Percentiles rank a stretch among this genome's conserved stretches.
phyloP scores from a whole-genome alignment of 352 stramenopile genomes.

The Phytophthora tentaculata region DNA sequence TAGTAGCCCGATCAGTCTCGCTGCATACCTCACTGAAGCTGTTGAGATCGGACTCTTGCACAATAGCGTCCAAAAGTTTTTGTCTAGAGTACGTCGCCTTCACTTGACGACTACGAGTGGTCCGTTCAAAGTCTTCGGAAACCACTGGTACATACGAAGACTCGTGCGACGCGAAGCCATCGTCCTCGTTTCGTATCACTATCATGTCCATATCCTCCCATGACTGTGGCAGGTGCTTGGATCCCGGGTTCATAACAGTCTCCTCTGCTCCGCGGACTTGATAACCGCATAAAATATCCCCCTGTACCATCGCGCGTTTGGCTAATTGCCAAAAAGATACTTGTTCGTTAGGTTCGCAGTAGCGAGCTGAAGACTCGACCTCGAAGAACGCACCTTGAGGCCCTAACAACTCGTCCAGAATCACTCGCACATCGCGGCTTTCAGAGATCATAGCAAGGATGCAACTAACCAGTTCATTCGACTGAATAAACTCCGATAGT shows the following conservation, averaged over 20 bases:
- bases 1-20: slow-evolving; percentile 33
- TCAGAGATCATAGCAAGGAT: slow-evolving; percentile 90
- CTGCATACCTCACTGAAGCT: slow-evolving; percentile 37
- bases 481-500: slow-evolving; percentile 89
- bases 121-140: slow-evolving; percentile 61
- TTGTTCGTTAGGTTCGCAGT: slow-evolving; percentile 53
- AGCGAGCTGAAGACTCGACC: slow-evolving; percentile 62
- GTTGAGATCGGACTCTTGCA: slow-evolving; percentile 55
- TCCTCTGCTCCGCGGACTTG: slow-evolving; percentile 51
- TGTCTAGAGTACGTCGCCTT: slow-evolving; percentile 60
- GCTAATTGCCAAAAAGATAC: slow-evolving; percentile 85
- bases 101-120: slow-evolving; percentile 45
- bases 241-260: slow-evolving; percentile 71
- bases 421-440: slow-evolving; percentile 80
- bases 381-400: slow-evolving; percentile 76
- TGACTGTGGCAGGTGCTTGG: slow-evolving; percentile 46
- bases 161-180: slow-evolving; percentile 29
- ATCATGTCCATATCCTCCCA: slow-evolving; percentile 76
- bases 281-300: slow-evolving; percentile 83
- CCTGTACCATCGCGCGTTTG: slow-evolving; percentile 52
- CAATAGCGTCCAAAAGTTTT: slow-evolving; percentile 56
- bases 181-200: slow-evolving; percentile 50
- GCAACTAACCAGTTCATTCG: slow-evolving; percentile 84
- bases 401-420: slow-evolving; percentile 81
- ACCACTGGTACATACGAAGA: slow-evolving; percentile 31